Conservation (phyloP, 495 filamentous ascomycete genomes). For the Apodospora peruviana region DNA sequence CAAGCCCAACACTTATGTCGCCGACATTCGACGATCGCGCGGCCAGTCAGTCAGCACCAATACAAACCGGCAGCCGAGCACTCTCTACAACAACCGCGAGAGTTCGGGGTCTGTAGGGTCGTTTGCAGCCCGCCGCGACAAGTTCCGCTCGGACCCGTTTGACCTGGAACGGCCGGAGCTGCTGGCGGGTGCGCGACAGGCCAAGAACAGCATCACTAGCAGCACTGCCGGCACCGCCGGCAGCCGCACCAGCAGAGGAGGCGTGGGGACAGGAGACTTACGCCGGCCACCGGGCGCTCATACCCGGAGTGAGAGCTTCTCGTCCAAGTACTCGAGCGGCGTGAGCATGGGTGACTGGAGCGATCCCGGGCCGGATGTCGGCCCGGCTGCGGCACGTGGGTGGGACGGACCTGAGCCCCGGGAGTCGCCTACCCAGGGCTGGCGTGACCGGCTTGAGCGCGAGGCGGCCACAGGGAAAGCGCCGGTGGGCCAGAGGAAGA, state of each 20-base stretch:
- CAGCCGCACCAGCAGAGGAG: conserved; percentile 12
- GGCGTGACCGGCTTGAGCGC: conserved; percentile 13
- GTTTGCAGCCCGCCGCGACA: conserved; percentile 33
- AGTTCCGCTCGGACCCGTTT: conserved; percentile 61
- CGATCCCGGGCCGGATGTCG: conserved; percentile 49
- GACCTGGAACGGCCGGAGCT: conserved; percentile 55
- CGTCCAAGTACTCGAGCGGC: conserved; percentile 43
- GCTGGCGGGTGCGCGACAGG: conserved; percentile 19
- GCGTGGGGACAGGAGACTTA: not conserved
- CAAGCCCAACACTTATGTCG: conserved; percentile 34
- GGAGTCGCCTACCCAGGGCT: conserved; percentile 16
- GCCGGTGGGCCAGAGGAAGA: conserved; percentile 5
- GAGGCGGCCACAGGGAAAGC: conserved; percentile 2
- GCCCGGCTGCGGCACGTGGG: conserved; percentile 24
- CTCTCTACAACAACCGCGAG: conserved; percentile 24
- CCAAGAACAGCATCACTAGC: conserved; percentile 11
- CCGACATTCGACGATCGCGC: conserved; percentile 39
- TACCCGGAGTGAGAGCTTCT: conserved; percentile 30
- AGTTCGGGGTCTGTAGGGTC: conserved; percentile 26
- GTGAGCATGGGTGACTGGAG: conserved; percentile 43
- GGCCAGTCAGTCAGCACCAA: conserved; percentile 34
- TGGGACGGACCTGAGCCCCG: conserved; percentile 24
- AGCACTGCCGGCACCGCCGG: conserved; percentile 16
- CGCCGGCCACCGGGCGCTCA: conserved; percentile 13
- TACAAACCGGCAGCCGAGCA: conserved; percentile 17